phyloP scores from a whole-genome alignment of 176 grass and related monocot species.

The Miscanthus lutarioriparius region DNA sequence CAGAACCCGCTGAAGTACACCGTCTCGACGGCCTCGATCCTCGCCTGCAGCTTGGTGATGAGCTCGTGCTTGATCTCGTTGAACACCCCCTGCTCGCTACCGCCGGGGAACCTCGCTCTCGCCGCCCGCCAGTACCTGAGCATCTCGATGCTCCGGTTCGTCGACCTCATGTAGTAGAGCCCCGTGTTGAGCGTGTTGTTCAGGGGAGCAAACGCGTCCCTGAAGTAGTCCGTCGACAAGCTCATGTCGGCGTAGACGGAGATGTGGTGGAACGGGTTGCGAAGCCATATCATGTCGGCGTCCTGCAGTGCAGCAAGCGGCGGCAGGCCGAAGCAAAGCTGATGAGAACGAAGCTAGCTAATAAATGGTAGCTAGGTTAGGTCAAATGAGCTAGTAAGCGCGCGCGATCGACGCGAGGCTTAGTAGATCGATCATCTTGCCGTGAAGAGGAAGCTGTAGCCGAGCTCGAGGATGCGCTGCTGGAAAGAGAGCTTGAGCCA shows the following conservation, averaged over 20 bases:
- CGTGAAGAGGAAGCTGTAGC: constrained; percentile 76
- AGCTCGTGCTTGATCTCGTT: constrained; percentile 42
- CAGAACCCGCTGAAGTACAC: constrained; percentile 49
- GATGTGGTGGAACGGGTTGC: constrained; percentile 48
- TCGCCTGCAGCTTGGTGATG: not conserved
- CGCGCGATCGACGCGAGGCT: too few relatives aligned
- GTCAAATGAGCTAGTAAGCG: not conserved
- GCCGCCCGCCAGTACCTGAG: constrained; percentile 43
- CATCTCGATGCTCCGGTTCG: constrained; percentile 25
- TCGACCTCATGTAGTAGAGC: constrained; percentile 51
- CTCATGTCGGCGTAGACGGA: constrained; percentile 38
- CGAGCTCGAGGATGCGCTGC: constrained; percentile 50
- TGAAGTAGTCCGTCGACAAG: constrained; percentile 40
- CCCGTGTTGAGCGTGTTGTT: constrained; percentile 52
- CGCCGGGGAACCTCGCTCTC: constrained; percentile 15
- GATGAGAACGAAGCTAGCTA: not conserved
- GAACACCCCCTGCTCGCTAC: constrained; percentile 52
- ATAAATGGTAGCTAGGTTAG: not conserved
- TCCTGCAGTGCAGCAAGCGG: constrained; percentile 34
- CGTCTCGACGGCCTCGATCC: constrained; percentile 45
- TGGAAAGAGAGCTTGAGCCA: constrained; percentile 63
- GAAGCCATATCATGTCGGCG: constrained; percentile 47
- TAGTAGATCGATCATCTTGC: not conserved
- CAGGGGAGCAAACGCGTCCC: not conserved
- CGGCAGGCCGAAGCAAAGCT: not conserved